Evolutionary conservation across 2,329 filamentous ascomycete genomes (phyloP), one percentile per base, ranked within the genome.

Genomic region (Neofusicoccum ribis): DNA sequence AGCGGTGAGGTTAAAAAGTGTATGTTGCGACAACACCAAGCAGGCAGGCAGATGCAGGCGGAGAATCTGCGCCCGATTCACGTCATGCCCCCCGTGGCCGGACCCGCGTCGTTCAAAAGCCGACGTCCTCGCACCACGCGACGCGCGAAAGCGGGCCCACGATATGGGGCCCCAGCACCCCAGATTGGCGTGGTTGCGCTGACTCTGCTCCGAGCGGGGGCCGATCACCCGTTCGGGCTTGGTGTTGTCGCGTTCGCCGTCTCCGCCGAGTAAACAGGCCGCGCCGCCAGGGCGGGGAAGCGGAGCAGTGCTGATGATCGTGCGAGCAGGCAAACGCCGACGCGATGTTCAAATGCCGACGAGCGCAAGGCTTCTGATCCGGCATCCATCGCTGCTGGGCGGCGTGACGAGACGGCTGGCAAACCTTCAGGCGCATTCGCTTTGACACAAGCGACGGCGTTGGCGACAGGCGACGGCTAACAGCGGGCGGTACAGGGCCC

Each of bases 1-100:
- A 12, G 56, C 56, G 43, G 56, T 36, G 56, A 59, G 31, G 43
- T 47, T 60, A 60, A 60, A 36, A 60, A 36, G 27, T 46, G 12
- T 47, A 20, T 46, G 31, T 36, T 47, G 41, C 15, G 14, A 17
- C 41, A 47, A 59, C 54, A 59, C 39, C 54, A 59, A 36, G 52
- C 20, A 59, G 39, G 20, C 41, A 34, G 27, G 44, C n/a, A 60
- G 43, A 60, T 46, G 56, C 56, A 60, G 27, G 23, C 56, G 56
- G 56, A 60, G 17, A 60, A 60, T 47, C 43, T 60, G 27, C 31
- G 43, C 56, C 56, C 41, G 56, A 31, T 59, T 59, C 56, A 47
- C 56, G 41, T 60, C 56, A 60, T 60, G 56, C 27, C 23, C 23
- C 3, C 36, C n/a, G 5, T 17, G 11, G 14, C 52, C 20, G n/a